A percentile compares a stretch with the other conserved stretches of the same genome.
Evolutionary conservation across 78 protist species (phyloP).

Genomic region (Dictyostelium capitatum): DNA sequence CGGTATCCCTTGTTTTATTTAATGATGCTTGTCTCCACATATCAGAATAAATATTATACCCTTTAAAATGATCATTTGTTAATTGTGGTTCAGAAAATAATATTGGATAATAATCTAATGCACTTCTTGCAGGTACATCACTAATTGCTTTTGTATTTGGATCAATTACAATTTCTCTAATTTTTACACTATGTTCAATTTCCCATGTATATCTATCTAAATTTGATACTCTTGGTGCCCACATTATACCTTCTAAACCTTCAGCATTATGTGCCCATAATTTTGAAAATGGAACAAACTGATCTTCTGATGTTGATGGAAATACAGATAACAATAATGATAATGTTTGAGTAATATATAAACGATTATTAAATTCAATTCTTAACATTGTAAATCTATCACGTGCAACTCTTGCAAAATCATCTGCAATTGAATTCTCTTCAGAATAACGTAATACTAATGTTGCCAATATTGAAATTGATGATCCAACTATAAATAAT

Average conservation of each 20-base stretch:
- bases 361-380: conserved; percentile 48
- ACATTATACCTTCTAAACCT: conserved; percentile 72
- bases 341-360: conserved; percentile 60
- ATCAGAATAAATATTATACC: conserved; percentile 49
- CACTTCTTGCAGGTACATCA: not conserved
- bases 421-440: conserved; percentile 18
- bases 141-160: not conserved
- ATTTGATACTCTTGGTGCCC: conserved; percentile 55
- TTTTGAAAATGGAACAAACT: conserved; percentile 57
- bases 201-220: conserved; percentile 37
- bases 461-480: conserved; percentile 47
- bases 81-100: conserved; percentile 51
- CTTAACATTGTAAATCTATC: conserved; percentile 71
- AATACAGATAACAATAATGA: conserved; percentile 39
- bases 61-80: conserved; percentile 35
- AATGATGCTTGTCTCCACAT: conserved; percentile 27
- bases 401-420: conserved; percentile 63
- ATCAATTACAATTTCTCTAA: not conserved
- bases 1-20: conserved; percentile 43
- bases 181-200: conserved; percentile 4
- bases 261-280: conserved; percentile 42
- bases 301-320: conserved; percentile 50
- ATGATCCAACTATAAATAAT: conserved; percentile 54
- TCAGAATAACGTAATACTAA: conserved; percentile 63
- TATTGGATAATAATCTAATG: conserved; percentile 38